Evolutionary conservation across 768 basidiomycete genomes (phyloP).

Genomic region (Pholiota molesta): DNA sequence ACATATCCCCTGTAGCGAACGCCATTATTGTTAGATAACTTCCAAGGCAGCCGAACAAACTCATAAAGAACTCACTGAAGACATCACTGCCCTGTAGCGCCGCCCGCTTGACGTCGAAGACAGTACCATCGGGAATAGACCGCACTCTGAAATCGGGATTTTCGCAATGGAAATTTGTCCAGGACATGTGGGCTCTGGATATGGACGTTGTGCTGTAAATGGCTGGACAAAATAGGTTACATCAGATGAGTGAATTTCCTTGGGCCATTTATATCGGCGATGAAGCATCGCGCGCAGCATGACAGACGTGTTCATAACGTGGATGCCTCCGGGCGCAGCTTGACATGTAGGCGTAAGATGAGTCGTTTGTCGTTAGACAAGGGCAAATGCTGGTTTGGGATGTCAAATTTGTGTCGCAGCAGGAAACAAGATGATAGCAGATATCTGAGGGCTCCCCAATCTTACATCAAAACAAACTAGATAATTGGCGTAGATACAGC

Average conservation of each 20-base stretch:
- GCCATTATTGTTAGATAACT: slow-evolving; percentile 9
- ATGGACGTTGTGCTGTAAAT: slow-evolving; percentile 6
- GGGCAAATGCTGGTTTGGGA: not conserved
- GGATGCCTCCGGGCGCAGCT: not conserved
- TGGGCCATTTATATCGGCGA: slow-evolving; percentile 11
- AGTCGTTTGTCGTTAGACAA: not conserved
- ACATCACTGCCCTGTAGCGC: slow-evolving; percentile 60
- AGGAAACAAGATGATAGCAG: not conserved
- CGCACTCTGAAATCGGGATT: slow-evolving; percentile 59
- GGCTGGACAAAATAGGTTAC: slow-evolving; percentile 9
- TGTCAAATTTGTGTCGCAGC: not conserved
- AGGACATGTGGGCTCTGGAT: slow-evolving; percentile 22
- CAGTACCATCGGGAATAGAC: slow-evolving; percentile 52
- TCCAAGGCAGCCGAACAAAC: slow-evolving; percentile 1
- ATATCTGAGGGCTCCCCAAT: not conserved
- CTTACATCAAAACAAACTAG: slow-evolving; percentile 2
- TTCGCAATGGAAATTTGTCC: slow-evolving; percentile 45
- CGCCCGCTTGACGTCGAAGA: slow-evolving; percentile 51
- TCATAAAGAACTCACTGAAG: slow-evolving; percentile 51
- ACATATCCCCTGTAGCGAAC: slow-evolving; percentile 61
- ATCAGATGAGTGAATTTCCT: slow-evolving; percentile 4
- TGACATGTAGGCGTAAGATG: not conserved
- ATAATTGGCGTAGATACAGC: slow-evolving; percentile 13
- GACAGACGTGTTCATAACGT: slow-evolving; percentile 17
- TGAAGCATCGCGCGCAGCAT: slow-evolving; percentile 19